Evolutionary conservation across 192 early-diverging fungal species (phyloP), one percentile per base, ranked within the genome.

Genomic region (Linnemannia exigua): DNA sequence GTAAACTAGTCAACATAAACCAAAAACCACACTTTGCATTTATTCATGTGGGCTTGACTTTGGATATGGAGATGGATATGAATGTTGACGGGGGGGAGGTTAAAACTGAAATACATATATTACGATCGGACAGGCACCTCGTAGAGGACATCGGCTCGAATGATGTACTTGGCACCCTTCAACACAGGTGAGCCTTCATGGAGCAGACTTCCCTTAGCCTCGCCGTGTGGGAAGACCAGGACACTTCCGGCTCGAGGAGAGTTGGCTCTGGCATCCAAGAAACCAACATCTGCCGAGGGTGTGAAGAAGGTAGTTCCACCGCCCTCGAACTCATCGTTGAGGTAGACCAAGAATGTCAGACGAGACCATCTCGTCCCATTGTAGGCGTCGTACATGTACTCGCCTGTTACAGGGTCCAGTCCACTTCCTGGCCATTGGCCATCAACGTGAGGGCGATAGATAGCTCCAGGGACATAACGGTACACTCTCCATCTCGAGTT

Each of bases 361-460:
- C 84, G 44, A 3, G 84, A 86, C 84, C 77, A 86, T 41, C 84
- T 79, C 35, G 73, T 77, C 9, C 84, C 75, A 11, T 70, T 75
- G 58, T 88, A 89, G 19, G 87, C 87, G 81, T 94, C 94, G 71
- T 93, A 94, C 14, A 90, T 83, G 75, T 94, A 94, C 46, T 90
- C 76, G 33, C 92, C 91, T 38, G 90, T 88, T 31, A 74, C 69
- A 17, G 88, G 89, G 63, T 89, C 90, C 22, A 94, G 74, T 4
- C 90, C 91, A 77, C 82, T 87, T n/a, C 87, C 89, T 20, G 94
- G 94, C 94, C 94, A 94, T 51, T 91, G 91, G 14, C 94, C 94
- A 78, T 94, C 94, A 31, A 93, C 92, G 79, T 94, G 94, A 15
- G 91, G 90, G 3, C 94, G 88, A 71, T 93, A 94, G 20, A 94